Base-by-base conservation (phyloP, 1,284 basidiomycete species). In the Rhodotorula mucilaginosa region DNA sequence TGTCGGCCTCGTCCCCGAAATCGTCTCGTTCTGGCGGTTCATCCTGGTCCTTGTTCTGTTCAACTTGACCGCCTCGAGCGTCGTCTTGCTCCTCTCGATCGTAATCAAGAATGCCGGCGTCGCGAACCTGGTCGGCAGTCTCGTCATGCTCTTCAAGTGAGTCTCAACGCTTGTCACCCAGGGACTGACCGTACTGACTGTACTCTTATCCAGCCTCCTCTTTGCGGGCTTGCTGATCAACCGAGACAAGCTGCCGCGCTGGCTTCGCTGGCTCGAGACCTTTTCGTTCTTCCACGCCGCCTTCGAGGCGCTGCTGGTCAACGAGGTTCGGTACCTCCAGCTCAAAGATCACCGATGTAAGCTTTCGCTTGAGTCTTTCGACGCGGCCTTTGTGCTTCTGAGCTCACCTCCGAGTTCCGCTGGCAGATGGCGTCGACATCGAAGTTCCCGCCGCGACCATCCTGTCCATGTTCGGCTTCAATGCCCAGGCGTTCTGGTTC, bases 281-380 rank as follows among this genome's bases (percentile, higher is more conserved):
- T 80, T 92, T 19, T 96, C 93, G 5, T 98, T 98, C 86, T 98
- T 97, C 89, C 96, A 98, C 82, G 95, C 96, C n/a, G 96, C 91
- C 0, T 98, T 93, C 79, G 96, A 99, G 82, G 93, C 91, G 1
- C 86, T 99, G 44, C 89, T 94, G 34, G 94, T 98, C 70, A 98
- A 98, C 80, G 95, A 99, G 82, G 84, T 99, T 65, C 85, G 94
- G 61, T 97, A 95, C 81, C 83, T 98, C n/a, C 90, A 93, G 78
- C 84, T 98, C 64, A 92, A 91, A 79, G 92, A 98, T 81, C 86
- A 88, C 78, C 90, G 91, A 21, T 85, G 91, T 92, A 77, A 69
- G 86, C n/a, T 15, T 8, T 34, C 21, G 29, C 16, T 4, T 3
- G 46, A 48, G 46, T 26, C 16, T 3, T 3, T 29, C 47, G 44